Percentiles rank a stretch among this genome's conserved stretches.
Evolutionary conservation across 2,329 filamentous ascomycete genomes (phyloP).

Genomic region (Cladophialophora carrionii): DNA sequence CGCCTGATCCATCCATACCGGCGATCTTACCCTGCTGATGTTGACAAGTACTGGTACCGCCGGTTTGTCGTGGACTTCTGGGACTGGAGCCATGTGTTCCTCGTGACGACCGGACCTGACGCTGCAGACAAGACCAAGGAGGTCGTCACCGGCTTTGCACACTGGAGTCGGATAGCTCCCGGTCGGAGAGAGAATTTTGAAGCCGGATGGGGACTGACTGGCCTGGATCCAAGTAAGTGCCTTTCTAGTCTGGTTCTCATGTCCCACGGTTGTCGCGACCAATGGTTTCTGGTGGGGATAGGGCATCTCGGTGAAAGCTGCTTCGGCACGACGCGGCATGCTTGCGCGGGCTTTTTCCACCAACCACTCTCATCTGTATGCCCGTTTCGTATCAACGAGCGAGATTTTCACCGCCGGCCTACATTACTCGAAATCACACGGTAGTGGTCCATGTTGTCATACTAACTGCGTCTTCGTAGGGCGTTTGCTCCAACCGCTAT

Average conservation of each 20-base stretch:
- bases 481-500: slow-evolving; percentile 47
- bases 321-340: not conserved
- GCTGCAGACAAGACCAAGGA: slow-evolving; percentile 10
- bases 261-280: not conserved
- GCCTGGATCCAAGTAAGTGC: slow-evolving; percentile 35
- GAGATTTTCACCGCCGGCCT: not conserved
- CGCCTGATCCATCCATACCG: slow-evolving; percentile 34
- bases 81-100: slow-evolving; percentile 34
- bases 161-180: slow-evolving; percentile 34
- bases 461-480: slow-evolving; percentile 9
- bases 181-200: slow-evolving; percentile 24
- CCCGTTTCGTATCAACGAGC: not conserved
- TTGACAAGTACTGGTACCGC: slow-evolving; percentile 35
- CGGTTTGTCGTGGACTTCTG: slow-evolving; percentile 34
- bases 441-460: not conserved
- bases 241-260: not conserved
- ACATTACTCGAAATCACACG: not conserved
- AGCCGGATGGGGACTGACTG: slow-evolving; percentile 31
- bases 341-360: not conserved
- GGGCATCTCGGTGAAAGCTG: not conserved
- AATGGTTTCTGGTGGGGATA: not conserved
- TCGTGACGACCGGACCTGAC: slow-evolving; percentile 29
- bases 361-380: not conserved
- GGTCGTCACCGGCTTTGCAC: slow-evolving; percentile 31
- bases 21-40: slow-evolving; percentile 28